Base-by-base conservation (phyloP, 805 yeast species). In the Kluyveromyces dobzhanskii region DNA sequence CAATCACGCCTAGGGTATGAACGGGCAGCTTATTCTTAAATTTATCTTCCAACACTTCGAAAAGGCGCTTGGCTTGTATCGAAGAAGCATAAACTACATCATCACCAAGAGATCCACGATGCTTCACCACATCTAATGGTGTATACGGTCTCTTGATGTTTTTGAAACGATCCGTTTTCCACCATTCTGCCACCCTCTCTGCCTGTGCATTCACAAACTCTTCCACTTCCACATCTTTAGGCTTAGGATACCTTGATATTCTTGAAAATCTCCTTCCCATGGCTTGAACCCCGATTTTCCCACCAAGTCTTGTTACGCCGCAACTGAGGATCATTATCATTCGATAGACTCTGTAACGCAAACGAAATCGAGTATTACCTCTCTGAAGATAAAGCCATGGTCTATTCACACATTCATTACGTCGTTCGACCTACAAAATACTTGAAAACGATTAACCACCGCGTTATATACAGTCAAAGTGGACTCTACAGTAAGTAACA, bases 1-100 rank as follows among this genome's bases (percentile, higher is more conserved):
- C 85, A 26, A 74, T 70, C 2, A 75, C 70, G 1, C 85, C 84
- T 37, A 77, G 53, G 0, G 81, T 76, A 48, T 72, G 73, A 19
- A 74, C 67, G 0, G 84, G 81, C 25, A 54, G 50, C 12, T 61
- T 57, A 21, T 67, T 61, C 12, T 55, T 46, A 36, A 67, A 65
- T 14, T 73, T 62, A 32, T 58, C 56, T 12, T 67, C 54, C 14
- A 78, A 46, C 29, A 72, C 46, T 29, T 62, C 56, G 57, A 71
- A 75, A 30, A 78, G 59, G 47, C 74, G 72, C 40, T 64, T 62
- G 2, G 80, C 78, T 54, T 75, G 80, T 4, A 57, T 50, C 2
- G 78, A 73, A 0, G 82, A 76, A 3, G 67, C 62, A 37, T 70
- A 69, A 31, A 56, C 56, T 27, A 46, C 45, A 21, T 53, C 47